Evolutionary conservation across 2,329 filamentous ascomycete species (phyloP).

Genomic region (Clarireedia paspali): DNA sequence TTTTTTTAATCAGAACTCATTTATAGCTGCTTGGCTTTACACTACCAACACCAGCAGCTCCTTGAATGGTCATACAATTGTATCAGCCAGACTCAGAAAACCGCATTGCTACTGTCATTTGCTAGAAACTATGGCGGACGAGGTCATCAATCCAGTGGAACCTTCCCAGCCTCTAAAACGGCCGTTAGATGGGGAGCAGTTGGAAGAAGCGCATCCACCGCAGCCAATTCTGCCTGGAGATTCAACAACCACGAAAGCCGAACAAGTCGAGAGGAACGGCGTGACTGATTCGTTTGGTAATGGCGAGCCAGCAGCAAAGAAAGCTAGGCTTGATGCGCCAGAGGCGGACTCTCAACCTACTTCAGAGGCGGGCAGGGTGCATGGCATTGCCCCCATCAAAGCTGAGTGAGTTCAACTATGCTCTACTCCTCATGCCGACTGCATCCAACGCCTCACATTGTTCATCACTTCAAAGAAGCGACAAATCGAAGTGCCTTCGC

Average conservation of each 20-base stretch:
- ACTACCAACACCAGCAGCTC: background rate
- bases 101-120: background rate
- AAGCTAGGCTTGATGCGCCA: slow-evolving; percentile 10
- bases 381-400: slow-evolving; percentile 28
- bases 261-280: slow-evolving; percentile 24
- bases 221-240: slow-evolving; percentile 23
- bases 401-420: slow-evolving; percentile 22
- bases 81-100: background rate
- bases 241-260: slow-evolving; percentile 26
- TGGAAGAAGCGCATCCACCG: slow-evolving; percentile 17
- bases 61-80: background rate
- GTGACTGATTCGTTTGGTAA: slow-evolving; percentile 15
- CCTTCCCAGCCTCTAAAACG: slow-evolving; percentile 25
- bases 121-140: slow-evolving; percentile 16
- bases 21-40: background rate
- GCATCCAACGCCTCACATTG: too few species aligned
- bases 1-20: background rate
- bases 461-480: too few species aligned
- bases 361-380: slow-evolving; percentile 22
- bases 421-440: background rate
- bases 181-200: slow-evolving; percentile 13
- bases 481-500: background rate
- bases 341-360: slow-evolving; percentile 28
- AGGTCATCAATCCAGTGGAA: slow-evolving; percentile 15
- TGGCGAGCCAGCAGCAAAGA: slow-evolving; percentile 21